Percentiles rank a stretch among this genome's conserved stretches.
Conservation (phyloP, 345 rosid species). For the Melaleuca quinquenervia region DNA sequence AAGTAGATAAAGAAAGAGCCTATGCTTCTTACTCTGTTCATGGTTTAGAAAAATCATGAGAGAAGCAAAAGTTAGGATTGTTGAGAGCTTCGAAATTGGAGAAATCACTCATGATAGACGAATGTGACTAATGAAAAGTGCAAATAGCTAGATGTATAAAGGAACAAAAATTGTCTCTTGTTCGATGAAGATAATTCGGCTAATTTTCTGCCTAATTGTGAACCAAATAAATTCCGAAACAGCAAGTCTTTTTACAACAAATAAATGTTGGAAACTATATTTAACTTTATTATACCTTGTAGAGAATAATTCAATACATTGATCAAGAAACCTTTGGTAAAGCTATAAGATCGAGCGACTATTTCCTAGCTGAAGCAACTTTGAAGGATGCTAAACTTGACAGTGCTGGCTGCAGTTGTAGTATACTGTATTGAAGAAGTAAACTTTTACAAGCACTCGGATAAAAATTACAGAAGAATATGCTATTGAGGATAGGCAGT, state of each 20-base stretch:
- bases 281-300: neutral
- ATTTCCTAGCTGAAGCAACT: neutral
- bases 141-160: neutral
- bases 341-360: neutral
- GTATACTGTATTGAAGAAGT: neutral
- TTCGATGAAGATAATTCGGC: neutral
- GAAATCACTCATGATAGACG: conserved; percentile 2
- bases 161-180: neutral
- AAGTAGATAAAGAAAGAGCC: neutral
- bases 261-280: neutral
- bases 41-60: no score
- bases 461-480: neutral
- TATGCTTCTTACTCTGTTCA: neutral
- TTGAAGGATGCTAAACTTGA: neutral
- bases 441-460: neutral
- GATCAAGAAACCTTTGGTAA: neutral
- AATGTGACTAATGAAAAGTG: conserved; percentile 1
- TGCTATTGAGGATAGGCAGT: neutral
- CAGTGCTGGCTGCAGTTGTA: neutral
- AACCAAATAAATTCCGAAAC: neutral
- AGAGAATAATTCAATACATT: neutral
- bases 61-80: no score
- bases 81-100: neutral
- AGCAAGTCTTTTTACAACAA: neutral
- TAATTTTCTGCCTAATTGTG: neutral